Conservation (phyloP, 2,329 filamentous ascomycete species). For the Xylariaceae sp. region DNA sequence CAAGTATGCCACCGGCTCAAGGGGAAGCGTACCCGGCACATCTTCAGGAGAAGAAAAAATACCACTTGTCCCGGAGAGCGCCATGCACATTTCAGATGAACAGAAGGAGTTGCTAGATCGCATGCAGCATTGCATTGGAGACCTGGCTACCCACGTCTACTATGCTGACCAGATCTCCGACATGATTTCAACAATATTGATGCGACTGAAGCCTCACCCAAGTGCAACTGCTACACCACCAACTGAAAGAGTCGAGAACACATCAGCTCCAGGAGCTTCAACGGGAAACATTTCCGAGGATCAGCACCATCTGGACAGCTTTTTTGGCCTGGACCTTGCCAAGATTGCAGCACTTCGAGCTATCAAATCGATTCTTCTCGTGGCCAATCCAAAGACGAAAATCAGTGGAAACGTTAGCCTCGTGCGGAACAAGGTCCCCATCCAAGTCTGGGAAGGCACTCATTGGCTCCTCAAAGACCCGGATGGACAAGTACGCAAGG, state of each 20-base stretch:
- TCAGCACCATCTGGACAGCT: slow-evolving; percentile 43
- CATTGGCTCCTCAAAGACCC: slow-evolving; percentile 85
- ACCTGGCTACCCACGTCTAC: slow-evolving; percentile 90
- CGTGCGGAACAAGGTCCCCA: slow-evolving; percentile 68
- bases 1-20: slow-evolving; percentile 49
- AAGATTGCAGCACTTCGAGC: slow-evolving; percentile 67
- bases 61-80: slow-evolving; percentile 24
- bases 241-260: slow-evolving; percentile 41
- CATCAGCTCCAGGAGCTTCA: slow-evolving; percentile 28
- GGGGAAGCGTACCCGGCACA: slow-evolving; percentile 12
- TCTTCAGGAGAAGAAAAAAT: slow-evolving; percentile 26
- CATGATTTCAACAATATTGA: slow-evolving; percentile 80
- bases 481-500: slow-evolving; percentile 72
- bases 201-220: slow-evolving; percentile 66
- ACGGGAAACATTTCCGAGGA: slow-evolving; percentile 38
- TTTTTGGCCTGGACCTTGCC: slow-evolving; percentile 50
- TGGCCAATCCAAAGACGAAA: slow-evolving; percentile 68
- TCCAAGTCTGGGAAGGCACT: slow-evolving; percentile 92
- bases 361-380: slow-evolving; percentile 75
- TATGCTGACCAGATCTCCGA: slow-evolving; percentile 95
- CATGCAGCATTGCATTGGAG: slow-evolving; percentile 80
- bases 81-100: slow-evolving; percentile 42
- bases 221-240: slow-evolving; percentile 39
- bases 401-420: slow-evolving; percentile 58
- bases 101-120: slow-evolving; percentile 63